A percentile compares a stretch with the other conserved stretches of the same genome.
These are phyloP conservation scores for Macrophomina phaseolina DNA, from an alignment of 2,329 filamentous ascomycete genomes.

Conservation along the genomic window DNA sequence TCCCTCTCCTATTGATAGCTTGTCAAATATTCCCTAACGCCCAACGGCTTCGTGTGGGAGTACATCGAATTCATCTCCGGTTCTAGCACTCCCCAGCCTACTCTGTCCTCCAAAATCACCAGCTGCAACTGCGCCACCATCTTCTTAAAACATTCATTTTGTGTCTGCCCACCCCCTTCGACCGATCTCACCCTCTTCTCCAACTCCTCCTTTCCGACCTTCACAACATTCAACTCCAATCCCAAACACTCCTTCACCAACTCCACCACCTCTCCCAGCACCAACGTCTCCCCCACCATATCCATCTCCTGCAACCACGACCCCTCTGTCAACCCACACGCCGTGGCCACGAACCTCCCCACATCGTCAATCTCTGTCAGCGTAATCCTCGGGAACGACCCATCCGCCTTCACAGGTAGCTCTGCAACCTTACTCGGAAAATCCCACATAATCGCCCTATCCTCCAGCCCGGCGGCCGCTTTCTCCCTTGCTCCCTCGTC, in stretches of 20 bases:
- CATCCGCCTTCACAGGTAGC: conserved; percentile 34
- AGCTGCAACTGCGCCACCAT: conserved; percentile 28
- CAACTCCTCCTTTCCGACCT: background rate
- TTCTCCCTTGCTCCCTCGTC: conserved; percentile 29
- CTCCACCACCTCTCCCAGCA: conserved; percentile 35
- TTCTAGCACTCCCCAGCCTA: background rate
- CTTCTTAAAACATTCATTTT: conserved; percentile 31
- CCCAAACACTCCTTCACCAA: conserved; percentile 28
- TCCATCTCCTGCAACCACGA: conserved; percentile 38
- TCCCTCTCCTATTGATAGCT: background rate
- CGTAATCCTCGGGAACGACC: conserved; percentile 36
- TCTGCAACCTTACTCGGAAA: conserved; percentile 33
- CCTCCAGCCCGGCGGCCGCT: conserved; percentile 34
- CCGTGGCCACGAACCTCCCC: conserved; percentile 40
- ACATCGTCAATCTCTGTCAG: conserved; percentile 43
- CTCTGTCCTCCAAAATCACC: conserved; percentile 29
- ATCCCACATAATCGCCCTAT: conserved; percentile 31
- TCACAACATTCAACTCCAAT: conserved; percentile 5
- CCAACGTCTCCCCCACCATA: conserved; percentile 40
- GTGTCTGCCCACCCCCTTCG: background rate
- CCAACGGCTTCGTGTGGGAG: conserved; percentile 27
- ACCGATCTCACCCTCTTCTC: background rate
- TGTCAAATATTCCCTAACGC: background rate
- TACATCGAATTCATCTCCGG: conserved; percentile 16
- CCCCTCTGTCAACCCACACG: conserved; percentile 36